Conservation (phyloP, 148 eudicot species). For the Mesembryanthemum crystallinum region DNA sequence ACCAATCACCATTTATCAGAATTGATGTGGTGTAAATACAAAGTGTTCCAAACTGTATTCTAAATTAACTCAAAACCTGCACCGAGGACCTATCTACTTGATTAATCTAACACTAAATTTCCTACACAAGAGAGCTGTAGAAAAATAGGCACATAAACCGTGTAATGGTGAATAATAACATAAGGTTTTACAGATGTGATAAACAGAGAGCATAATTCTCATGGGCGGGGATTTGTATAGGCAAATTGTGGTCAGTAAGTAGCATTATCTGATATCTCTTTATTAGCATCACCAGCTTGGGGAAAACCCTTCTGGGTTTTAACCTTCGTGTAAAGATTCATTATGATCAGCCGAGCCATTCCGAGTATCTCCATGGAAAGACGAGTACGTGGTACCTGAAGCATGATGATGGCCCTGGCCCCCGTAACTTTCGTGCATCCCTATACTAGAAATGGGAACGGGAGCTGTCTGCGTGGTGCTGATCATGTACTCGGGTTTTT, state of each 20-base stretch:
- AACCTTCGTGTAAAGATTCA: slow-evolving; percentile 32
- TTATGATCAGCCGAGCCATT: slow-evolving; percentile 54
- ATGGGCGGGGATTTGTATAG: slow-evolving; percentile 1
- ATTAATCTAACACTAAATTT: slow-evolving; percentile 20
- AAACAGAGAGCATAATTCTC: neutral
- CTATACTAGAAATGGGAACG: slow-evolving; percentile 43
- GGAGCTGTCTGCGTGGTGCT: slow-evolving; percentile 37
- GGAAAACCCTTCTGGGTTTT: slow-evolving; percentile 4
- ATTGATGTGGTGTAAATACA: slow-evolving; percentile 18
- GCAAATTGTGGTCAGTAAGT: neutral
- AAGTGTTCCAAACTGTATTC: slow-evolving; percentile 17
- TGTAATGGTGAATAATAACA: slow-evolving; percentile 1
- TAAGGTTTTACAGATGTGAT: slow-evolving; percentile 21
- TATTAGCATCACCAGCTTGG: neutral
- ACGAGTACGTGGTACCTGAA: slow-evolving; percentile 33
- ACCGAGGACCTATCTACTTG: slow-evolving; percentile 16
- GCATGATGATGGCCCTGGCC: slow-evolving; percentile 25
- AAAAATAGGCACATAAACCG: slow-evolving; percentile 5
- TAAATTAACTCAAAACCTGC: slow-evolving; percentile 21
- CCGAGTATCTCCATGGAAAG: slow-evolving; percentile 60
- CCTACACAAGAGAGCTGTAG: slow-evolving; percentile 23
- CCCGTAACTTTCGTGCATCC: slow-evolving; percentile 47
- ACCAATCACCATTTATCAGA: slow-evolving; percentile 17
- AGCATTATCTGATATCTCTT: neutral
- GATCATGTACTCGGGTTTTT: slow-evolving; percentile 44